Conservation (phyloP, 805 yeast genomes). For the Candida suzukii region DNA sequence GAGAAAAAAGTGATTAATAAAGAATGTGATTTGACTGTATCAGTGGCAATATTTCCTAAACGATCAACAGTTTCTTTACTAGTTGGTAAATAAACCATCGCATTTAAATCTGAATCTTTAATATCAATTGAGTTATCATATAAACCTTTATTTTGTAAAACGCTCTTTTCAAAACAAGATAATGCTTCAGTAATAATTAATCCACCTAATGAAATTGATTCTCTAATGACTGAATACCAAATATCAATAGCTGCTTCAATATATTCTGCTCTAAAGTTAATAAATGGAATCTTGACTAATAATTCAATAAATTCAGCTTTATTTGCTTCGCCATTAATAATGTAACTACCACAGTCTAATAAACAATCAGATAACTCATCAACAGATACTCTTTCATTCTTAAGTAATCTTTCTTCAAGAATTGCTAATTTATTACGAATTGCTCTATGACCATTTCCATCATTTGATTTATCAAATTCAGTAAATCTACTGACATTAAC, state of each 20-base stretch:
- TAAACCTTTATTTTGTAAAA: slow-evolving; percentile 54
- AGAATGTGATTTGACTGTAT: slow-evolving; percentile 56
- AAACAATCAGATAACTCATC: slow-evolving; percentile 33
- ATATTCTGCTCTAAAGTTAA: slow-evolving; percentile 48
- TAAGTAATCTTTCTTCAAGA: not conserved
- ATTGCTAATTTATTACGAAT: slow-evolving; percentile 6
- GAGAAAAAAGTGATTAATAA: slow-evolving; percentile 59
- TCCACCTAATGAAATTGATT: slow-evolving; percentile 49
- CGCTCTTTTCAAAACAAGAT: slow-evolving; percentile 59
- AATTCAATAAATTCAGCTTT: slow-evolving; percentile 41
- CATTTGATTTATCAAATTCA: slow-evolving; percentile 10
- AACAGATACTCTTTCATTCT: slow-evolving; percentile 15
- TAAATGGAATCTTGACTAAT: slow-evolving; percentile 66
- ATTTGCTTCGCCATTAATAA: slow-evolving; percentile 30
- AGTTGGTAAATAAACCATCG: slow-evolving; percentile 89
- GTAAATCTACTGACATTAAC: slow-evolving; percentile 25
- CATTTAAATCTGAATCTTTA: slow-evolving; percentile 49
- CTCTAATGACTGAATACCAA: slow-evolving; percentile 76
- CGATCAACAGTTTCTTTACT: slow-evolving; percentile 52
- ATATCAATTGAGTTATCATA: slow-evolving; percentile 53
- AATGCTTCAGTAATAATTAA: slow-evolving; percentile 65
- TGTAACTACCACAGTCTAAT: slow-evolving; percentile 32
- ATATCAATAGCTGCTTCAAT: slow-evolving; percentile 63
- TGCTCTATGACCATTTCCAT: slow-evolving; percentile 13
- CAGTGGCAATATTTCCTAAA: slow-evolving; percentile 40